Evolutionary conservation across 1,139 yeast species (phyloP), one percentile per base, ranked within the genome.

Genomic region (Geotrichum klebahnii): DNA sequence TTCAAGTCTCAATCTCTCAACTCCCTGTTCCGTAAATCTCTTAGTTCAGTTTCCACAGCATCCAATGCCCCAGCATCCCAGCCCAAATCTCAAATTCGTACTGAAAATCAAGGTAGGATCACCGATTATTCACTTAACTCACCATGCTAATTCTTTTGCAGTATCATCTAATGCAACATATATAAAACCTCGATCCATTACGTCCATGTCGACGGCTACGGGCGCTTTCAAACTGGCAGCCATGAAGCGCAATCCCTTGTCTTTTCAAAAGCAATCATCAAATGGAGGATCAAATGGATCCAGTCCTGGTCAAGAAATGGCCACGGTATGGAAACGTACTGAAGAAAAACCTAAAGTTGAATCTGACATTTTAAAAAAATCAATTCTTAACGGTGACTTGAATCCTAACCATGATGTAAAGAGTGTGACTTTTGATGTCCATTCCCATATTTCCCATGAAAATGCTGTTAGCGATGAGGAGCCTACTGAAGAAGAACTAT

Each of bases 1-100:
- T 70, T 68, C 62, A 69, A 68, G 56, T 62, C 71, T 8, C 71
- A 68, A 56, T 65, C 67, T 17, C 60, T 69, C 34, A 69, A 67
- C 55, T 59, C 64, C 32, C 57, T 69, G 40, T 69, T 70, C 53
- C 56, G 64, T 9, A 60, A 59, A 32, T 44, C 55, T 38, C 48
- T 55, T 40, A 50, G 55, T 41, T 28, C 45, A 14, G 31, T 32
- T 14, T 19, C 33, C 2, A 29, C 52, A 9, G 43, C 44, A 9
- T 47, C 53, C 22, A 29, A 52, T n/a, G 46, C 51, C 14, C 47
- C 60, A 20, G 23, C 53, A 5, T 48, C 48, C 8, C 45, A 52
- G 9, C 52, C 50, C 16, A 22, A 26, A n/a, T 22, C 41, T 12
- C 49, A 37, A 29, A 46, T 36, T 29, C n/a, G n/a, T n/a, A n/a